These are phyloP conservation scores for Crataegus laevigata DNA, from an alignment of 306 rosid species.

Conservation along the genomic window DNA sequence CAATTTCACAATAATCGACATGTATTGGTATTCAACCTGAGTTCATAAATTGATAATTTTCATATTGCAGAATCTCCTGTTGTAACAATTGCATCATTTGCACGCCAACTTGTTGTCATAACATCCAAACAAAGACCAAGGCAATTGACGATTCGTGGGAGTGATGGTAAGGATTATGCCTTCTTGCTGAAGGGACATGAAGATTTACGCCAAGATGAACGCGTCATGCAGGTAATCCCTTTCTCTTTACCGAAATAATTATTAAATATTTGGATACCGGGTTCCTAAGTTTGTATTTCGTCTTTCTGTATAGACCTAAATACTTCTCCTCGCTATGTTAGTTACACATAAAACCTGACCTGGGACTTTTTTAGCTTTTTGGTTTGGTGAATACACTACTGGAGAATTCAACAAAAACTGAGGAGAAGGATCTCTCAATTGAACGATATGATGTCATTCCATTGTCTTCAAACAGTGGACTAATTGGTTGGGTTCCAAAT, in stretches of 20 bases:
- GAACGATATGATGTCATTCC: constrained; percentile 88
- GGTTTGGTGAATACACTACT: constrained; percentile 93
- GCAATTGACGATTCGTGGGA: constrained; percentile 90
- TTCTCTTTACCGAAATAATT: background rate
- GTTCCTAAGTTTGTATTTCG: background rate
- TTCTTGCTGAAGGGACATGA: constrained; percentile 97
- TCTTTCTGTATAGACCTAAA: background rate
- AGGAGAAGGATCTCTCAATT: constrained; percentile 80
- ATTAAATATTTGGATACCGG: background rate
- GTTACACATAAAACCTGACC: background rate
- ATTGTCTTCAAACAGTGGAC: constrained; percentile 92
- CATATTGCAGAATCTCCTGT: constrained; percentile 61
- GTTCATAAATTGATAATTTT: background rate
- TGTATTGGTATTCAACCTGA: background rate
- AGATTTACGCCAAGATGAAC: constrained; percentile 96
- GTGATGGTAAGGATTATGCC: constrained; percentile 92
- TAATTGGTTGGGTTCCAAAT: constrained; percentile 96
- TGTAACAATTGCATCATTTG: constrained; percentile 84
- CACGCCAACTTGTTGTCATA: constrained; percentile 89
- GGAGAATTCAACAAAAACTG: constrained; percentile 74
- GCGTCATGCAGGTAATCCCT: constrained; percentile 88
- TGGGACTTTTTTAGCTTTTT: constrained; percentile 55
- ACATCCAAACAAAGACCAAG: constrained; percentile 96
- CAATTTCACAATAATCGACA: background rate
- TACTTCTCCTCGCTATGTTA: background rate